These are phyloP conservation scores for Lachnellula suecica DNA, from an alignment of 2,329 filamentous ascomycete genomes.

Conservation along the genomic window DNA sequence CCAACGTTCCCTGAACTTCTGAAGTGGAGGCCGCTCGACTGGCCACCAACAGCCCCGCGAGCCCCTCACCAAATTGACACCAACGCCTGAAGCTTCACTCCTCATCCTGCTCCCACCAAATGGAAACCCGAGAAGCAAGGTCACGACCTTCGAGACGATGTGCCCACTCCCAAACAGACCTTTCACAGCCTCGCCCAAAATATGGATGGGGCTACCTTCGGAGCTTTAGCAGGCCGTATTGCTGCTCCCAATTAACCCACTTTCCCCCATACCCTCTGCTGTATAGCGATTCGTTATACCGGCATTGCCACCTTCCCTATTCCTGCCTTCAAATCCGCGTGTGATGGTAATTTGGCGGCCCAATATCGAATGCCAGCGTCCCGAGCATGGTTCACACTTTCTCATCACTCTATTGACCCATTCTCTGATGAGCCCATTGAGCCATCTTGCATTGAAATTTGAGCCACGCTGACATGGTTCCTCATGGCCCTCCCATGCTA, in stretches of 20 bases:
- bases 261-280: neutral
- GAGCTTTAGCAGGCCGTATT: neutral
- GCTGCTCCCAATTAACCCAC: neutral
- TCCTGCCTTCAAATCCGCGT: conserved; percentile 8
- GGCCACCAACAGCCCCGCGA: neutral
- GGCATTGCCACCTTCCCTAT: conserved; percentile 14
- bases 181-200: conserved; percentile 9
- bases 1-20: neutral
- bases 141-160: neutral
- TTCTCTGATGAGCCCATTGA: neutral
- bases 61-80: too few species aligned
- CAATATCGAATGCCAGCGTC: conserved; percentile 13
- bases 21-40: neutral
- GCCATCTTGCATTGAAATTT: conserved; percentile 18
- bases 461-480: conserved; percentile 16
- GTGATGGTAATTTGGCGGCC: conserved; percentile 8
- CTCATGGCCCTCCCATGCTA: conserved; percentile 12
- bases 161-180: neutral
- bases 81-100: too few species aligned
- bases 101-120: conserved; percentile 1
- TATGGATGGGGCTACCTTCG: neutral
- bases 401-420: conserved; percentile 15
- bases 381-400: conserved; percentile 10
- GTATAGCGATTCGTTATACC: conserved; percentile 11
- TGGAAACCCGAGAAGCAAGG: conserved; percentile 6